These are phyloP conservation scores for Candida incommunis DNA, from an alignment of 805 yeast genomes.

Conservation along the genomic window DNA sequence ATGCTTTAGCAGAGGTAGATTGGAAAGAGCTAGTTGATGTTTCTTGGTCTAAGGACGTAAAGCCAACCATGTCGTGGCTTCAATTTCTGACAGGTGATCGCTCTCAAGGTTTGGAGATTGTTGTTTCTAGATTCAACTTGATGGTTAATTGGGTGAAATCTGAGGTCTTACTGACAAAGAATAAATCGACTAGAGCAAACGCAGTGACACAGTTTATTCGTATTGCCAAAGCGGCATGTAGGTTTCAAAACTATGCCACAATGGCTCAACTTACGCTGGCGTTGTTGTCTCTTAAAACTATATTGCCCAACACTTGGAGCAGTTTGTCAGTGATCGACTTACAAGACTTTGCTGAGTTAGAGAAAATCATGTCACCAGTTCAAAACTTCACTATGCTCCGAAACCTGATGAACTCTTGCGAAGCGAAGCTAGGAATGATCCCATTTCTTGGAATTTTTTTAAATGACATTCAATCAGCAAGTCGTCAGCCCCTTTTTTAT, in stretches of 20 bases:
- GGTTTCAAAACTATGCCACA: constrained; percentile 71
- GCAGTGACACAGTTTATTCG: constrained; percentile 80
- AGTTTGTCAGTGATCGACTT: constrained; percentile 59
- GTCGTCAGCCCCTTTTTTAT: constrained; percentile 41
- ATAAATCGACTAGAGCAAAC: constrained; percentile 43
- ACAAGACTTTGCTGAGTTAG: constrained; percentile 50
- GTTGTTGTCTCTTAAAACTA: constrained; percentile 42
- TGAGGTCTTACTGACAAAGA: constrained; percentile 61
- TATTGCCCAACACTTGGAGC: constrained; percentile 52
- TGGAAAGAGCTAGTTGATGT: constrained; percentile 81
- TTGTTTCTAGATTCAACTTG: constrained; percentile 73
- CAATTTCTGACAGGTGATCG: constrained; percentile 46
- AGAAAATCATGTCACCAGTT: constrained; percentile 58
- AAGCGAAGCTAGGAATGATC: constrained; percentile 47
- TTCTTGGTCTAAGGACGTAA: constrained; percentile 53
- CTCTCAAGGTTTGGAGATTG: constrained; percentile 64
- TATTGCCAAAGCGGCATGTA: constrained; percentile 60
- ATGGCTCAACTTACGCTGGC: constrained; percentile 80
- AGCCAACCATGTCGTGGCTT: constrained; percentile 73
- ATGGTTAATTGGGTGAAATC: constrained; percentile 88
- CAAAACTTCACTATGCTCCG: constrained; percentile 60
- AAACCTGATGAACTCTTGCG: constrained; percentile 41
- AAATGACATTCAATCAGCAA: constrained; percentile 67
- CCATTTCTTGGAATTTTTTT: constrained; percentile 83
- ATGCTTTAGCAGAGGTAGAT: constrained; percentile 70